Evolutionary conservation across 208 protist species (phyloP).

Genomic region (Strigomonas galati): DNA sequence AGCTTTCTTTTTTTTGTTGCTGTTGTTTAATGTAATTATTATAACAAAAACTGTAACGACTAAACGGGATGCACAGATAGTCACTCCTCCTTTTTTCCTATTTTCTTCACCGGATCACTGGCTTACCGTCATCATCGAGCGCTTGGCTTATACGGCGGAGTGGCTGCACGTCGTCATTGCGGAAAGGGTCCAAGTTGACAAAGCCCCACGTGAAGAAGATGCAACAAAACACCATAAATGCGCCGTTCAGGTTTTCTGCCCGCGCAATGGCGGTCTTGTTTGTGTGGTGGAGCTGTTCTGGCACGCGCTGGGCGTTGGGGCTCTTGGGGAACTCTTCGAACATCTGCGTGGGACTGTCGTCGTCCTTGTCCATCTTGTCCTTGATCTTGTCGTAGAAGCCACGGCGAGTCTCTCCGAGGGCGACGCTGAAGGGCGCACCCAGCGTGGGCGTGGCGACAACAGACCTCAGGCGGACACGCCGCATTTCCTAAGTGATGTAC

Average conservation of each 20-base stretch:
- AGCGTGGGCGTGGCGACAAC: no score
- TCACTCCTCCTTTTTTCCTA: no score
- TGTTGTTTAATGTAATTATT: no score
- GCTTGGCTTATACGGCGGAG: not conserved
- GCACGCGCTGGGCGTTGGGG: slow-evolving; percentile 27
- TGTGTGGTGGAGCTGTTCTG: slow-evolving; percentile 28
- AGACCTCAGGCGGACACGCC: no score
- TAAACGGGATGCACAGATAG: no score
- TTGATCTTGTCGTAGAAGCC: slow-evolving; percentile 43
- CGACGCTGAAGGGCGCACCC: not conserved
- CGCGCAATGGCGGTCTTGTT: slow-evolving; percentile 21
- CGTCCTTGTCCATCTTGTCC: slow-evolving; percentile 28
- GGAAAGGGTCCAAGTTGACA: slow-evolving; percentile 34
- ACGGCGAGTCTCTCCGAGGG: not conserved
- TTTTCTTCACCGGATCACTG: no score
- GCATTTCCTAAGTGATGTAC: no score
- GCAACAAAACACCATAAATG: slow-evolving; percentile 9
- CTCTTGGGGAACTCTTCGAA: slow-evolving; percentile 43
- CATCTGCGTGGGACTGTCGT: slow-evolving; percentile 24
- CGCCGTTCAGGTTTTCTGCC: slow-evolving; percentile 29
- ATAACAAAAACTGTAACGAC: no score
- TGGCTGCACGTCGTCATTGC: not conserved
- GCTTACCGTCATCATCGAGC: no score
- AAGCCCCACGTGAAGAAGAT: not conserved
- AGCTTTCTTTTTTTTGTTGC: no score